A percentile compares a stretch with the other conserved stretches of the same genome.
Evolutionary conservation across 148 eudicot species (phyloP).

Genomic region (Beta vulgaris): DNA sequence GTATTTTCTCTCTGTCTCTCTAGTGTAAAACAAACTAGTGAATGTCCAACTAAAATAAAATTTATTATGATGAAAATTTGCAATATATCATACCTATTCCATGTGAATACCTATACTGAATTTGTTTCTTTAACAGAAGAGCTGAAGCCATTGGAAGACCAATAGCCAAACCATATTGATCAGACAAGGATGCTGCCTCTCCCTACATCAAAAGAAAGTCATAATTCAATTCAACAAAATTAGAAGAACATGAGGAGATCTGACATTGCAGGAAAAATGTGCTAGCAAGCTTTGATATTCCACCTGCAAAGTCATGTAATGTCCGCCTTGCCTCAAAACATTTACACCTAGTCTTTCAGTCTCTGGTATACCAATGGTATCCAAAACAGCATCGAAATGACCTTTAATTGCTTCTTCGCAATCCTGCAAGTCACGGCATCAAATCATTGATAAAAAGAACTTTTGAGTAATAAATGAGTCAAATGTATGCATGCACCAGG

Average conservation of each 20-base stretch:
- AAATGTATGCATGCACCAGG: neutral
- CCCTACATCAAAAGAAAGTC: constrained; percentile 52
- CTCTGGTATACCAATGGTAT: constrained; percentile 83
- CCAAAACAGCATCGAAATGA: constrained; percentile 87
- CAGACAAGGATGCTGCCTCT: constrained; percentile 72
- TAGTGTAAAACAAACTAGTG: neutral
- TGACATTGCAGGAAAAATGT: neutral
- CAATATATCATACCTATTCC: constrained; percentile 65
- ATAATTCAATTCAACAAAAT: constrained; percentile 8
- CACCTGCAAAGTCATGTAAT: constrained; percentile 97
- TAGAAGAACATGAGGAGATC: neutral
- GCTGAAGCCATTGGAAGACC: constrained; percentile 81
- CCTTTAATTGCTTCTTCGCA: constrained; percentile 64
- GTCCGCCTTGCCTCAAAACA: constrained; percentile 80
- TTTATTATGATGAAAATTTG: neutral
- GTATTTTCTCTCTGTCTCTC: too few species aligned
- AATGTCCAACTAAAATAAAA: neutral
- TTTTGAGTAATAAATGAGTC: constrained; percentile 4
- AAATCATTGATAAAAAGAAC: neutral
- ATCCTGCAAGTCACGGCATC: constrained; percentile 41
- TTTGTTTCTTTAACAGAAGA: constrained; percentile 68
- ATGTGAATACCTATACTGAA: constrained; percentile 68
- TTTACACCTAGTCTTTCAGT: constrained; percentile 76
- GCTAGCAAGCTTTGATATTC: neutral
- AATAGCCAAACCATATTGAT: constrained; percentile 71